Conservation (phyloP, 2,329 filamentous ascomycete genomes). For the Sarocladium oryzae region DNA sequence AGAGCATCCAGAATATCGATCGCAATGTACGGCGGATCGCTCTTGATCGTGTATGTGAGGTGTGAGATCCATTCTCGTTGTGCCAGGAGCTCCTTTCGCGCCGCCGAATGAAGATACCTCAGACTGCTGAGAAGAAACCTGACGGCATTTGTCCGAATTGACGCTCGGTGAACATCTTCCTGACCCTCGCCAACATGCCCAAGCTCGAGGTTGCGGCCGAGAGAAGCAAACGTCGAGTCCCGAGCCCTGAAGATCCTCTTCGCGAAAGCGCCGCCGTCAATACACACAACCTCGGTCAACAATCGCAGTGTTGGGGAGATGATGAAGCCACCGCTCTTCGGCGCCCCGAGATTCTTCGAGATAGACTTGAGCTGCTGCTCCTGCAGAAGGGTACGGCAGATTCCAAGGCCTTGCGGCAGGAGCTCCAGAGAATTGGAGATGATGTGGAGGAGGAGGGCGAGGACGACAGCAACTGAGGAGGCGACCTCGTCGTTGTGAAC, state of each 20-base stretch:
- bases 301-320: slow-evolving; percentile 84
- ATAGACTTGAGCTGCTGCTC: slow-evolving; percentile 76
- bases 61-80: slow-evolving; percentile 79
- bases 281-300: slow-evolving; percentile 74
- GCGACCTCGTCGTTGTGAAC: slow-evolving; percentile 75
- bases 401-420: slow-evolving; percentile 64
- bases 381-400: slow-evolving; percentile 77
- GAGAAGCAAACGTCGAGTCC: slow-evolving; percentile 70
- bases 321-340: slow-evolving; percentile 77
- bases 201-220: slow-evolving; percentile 77
- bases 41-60: slow-evolving; percentile 69
- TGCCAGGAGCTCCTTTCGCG: slow-evolving; percentile 73
- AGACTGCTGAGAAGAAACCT: slow-evolving; percentile 75
- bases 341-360: slow-evolving; percentile 69
- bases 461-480: slow-evolving; percentile 71
- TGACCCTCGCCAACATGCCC: slow-evolving; percentile 47
- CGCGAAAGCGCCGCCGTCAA: slow-evolving; percentile 79
- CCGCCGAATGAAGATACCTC: slow-evolving; percentile 67
- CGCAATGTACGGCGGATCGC: slow-evolving; percentile 70
- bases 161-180: slow-evolving; percentile 54
- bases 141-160: slow-evolving; percentile 75
- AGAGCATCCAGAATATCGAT: slow-evolving; percentile 67
- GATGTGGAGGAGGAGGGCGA: slow-evolving; percentile 75
- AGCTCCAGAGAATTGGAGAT: slow-evolving; percentile 70
- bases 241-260: slow-evolving; percentile 70